Evolutionary conservation across 2,329 filamentous ascomycete genomes (phyloP).

Genomic region (Venturia carpophila): DNA sequence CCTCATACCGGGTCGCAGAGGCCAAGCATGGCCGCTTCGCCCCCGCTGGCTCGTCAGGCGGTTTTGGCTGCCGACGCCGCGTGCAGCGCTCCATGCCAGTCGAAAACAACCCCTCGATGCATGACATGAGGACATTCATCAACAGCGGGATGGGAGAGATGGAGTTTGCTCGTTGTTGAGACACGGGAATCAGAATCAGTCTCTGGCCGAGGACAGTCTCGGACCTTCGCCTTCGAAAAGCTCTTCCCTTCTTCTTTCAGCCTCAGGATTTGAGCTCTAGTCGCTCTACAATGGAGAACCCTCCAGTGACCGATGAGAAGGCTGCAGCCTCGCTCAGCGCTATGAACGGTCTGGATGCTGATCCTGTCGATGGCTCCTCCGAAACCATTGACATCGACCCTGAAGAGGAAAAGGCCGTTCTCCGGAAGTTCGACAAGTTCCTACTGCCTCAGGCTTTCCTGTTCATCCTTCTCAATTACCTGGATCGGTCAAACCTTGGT

Average conservation of each 20-base stretch:
- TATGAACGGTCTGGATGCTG: background rate
- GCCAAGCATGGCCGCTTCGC: background rate
- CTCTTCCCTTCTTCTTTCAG: background rate
- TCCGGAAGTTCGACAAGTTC: slow-evolving; percentile 20
- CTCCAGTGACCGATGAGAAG: slow-evolving; percentile 1
- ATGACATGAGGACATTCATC: background rate
- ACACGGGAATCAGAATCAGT: background rate
- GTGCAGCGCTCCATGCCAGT: background rate
- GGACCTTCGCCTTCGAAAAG: background rate
- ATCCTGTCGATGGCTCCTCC: background rate
- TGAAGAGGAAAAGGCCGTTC: slow-evolving; percentile 19
- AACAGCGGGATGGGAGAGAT: background rate
- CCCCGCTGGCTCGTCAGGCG: background rate
- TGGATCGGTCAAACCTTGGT: slow-evolving; percentile 21
- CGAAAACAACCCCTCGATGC: background rate
- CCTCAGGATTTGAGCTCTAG: background rate
- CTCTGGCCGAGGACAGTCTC: background rate
- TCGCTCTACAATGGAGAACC: background rate
- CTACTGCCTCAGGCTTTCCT: slow-evolving; percentile 13
- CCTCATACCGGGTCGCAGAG: background rate
- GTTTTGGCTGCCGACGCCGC: background rate
- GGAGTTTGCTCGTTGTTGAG: background rate
- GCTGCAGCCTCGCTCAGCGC: slow-evolving; percentile 9
- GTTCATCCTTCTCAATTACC: slow-evolving; percentile 19
- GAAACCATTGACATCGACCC: slow-evolving; percentile 22